Percentiles rank a stretch among this genome's conserved stretches.
These are phyloP conservation scores for Cicer pinnatifidum DNA, from an alignment of 306 rosid genomes.

Conservation along the genomic window DNA sequence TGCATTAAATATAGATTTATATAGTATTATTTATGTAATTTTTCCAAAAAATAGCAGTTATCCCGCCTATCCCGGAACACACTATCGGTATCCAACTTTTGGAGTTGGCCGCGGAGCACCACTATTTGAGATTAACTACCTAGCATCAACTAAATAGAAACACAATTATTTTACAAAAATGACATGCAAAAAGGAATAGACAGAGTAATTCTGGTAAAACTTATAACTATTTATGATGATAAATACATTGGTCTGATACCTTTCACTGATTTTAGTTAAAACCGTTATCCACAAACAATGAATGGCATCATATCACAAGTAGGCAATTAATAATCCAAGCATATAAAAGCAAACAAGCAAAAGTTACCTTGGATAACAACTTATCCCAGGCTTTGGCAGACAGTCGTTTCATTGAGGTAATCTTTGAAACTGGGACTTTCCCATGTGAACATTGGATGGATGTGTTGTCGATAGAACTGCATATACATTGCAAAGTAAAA, in stretches of 20 bases:
- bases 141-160: no score
- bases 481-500: conserved; percentile 38
- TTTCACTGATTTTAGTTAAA: conserved; percentile 1
- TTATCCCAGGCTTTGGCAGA: conserved; percentile 77
- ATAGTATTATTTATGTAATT: no score
- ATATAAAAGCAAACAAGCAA: conserved; percentile 11
- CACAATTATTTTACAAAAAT: no score
- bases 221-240: not conserved
- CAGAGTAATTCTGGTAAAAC: no score
- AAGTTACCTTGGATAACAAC: conserved; percentile 67
- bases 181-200: no score
- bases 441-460: conserved; percentile 80
- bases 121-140: no score
- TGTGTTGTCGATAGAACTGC: conserved; percentile 79
- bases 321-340: conserved; percentile 29
- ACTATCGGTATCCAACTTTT: no score
- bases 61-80: no score
- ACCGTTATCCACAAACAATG: conserved; percentile 4
- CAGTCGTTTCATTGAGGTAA: conserved; percentile 71
- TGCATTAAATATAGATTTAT: no score
- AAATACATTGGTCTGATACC: not conserved
- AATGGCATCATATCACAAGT: conserved; percentile 25
- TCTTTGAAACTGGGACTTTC: conserved; percentile 79
- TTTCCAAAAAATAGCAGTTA: no score
- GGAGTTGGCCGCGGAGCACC: no score